Evolutionary conservation across 2,329 filamentous ascomycete genomes (phyloP).

Genomic region (Elsinoe batatas): DNA sequence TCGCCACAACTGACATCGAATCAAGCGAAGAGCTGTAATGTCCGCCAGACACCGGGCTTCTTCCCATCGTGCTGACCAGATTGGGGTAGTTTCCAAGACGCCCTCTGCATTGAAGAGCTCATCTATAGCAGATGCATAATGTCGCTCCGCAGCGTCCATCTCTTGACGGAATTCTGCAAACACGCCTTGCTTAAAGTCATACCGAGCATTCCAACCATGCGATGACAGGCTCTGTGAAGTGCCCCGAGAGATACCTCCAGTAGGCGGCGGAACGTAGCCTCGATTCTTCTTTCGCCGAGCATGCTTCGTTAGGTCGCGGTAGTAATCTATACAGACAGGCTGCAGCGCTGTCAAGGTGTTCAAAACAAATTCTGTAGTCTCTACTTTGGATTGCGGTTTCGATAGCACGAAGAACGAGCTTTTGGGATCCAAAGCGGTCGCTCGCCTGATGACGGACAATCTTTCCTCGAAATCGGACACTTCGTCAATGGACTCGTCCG

Average conservation of each 20-base stretch:
- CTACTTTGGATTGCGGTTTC: slow-evolving; percentile 58
- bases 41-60: slow-evolving; percentile 86
- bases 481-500: slow-evolving; percentile 53
- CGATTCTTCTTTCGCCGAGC: slow-evolving; percentile 77
- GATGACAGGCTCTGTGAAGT: slow-evolving; percentile 78
- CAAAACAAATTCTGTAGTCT: slow-evolving; percentile 63
- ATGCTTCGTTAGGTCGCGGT: slow-evolving; percentile 88
- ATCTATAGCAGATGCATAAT: slow-evolving; percentile 81
- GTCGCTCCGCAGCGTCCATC: slow-evolving; percentile 75
- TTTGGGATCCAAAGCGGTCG: slow-evolving; percentile 72
- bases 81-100: slow-evolving; percentile 77
- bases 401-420: slow-evolving; percentile 73
- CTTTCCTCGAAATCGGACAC: slow-evolving; percentile 56
- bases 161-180: slow-evolving; percentile 92
- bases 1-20: slow-evolving; percentile 75
- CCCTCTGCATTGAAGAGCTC: slow-evolving; percentile 66
- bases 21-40: slow-evolving; percentile 64
- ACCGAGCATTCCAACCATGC: slow-evolving; percentile 84
- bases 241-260: slow-evolving; percentile 68
- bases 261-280: slow-evolving; percentile 67
- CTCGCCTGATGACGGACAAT: slow-evolving; percentile 65
- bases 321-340: slow-evolving; percentile 73
- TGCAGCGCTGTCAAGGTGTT: slow-evolving; percentile 65
- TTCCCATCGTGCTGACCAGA: slow-evolving; percentile 84
- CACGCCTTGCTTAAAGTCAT: slow-evolving; percentile 86